Evolutionary conservation across 495 filamentous ascomycete species (phyloP), one percentile per base, ranked within the genome.

Genomic region (Talaromyces stipitatus): DNA sequence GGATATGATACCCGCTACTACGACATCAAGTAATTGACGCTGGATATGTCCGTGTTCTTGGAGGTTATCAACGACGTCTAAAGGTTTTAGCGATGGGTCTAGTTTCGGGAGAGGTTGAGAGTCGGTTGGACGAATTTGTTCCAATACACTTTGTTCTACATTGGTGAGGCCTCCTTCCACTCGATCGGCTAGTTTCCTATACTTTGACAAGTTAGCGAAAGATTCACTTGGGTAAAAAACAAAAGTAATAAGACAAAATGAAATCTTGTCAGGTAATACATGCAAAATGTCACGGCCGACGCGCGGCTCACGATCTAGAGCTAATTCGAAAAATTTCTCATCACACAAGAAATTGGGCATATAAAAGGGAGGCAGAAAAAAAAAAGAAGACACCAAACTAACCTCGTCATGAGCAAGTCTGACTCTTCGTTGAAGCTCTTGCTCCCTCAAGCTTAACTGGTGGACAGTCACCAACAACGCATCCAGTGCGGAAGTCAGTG

Each of bases 241-340:
- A 23, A 14, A 11, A 45, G 10, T 23, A 24, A 43, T 2, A 28
- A 30, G 20, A 45, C 36, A 38, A n/a, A 30, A 20, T 23, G 18
- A 62, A 56, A 62, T 72, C 72, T 74, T 67, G 61, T 78, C 74
- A 73, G 73, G 74, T 77, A 78, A 76, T 80, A 78, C 70, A 78
- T 74, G 71, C 64, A 50, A 66, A 68, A 64, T 78, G 75, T 81
- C 78, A 79, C 57, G 63, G 70, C 67, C 72, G 71, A 29, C 73
- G 66, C 46, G 73, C 70, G 71, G 69, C 76, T 80, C 69, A 71
- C 78, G 78, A 81, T 81, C 78, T 81, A 81, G 78, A 81, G 78
- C 78, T 81, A 77, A 79, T 45, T 23, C 75, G 60, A 43, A 69
- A 64, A 60, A 69, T 76, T 69, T 76, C 65, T 78, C 78, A 56